Percentiles rank a stretch among this genome's conserved stretches.
These are phyloP conservation scores for Pezizomycotina sp. DNA, from an alignment of 2,329 filamentous ascomycete genomes.

Conservation along the genomic window DNA sequence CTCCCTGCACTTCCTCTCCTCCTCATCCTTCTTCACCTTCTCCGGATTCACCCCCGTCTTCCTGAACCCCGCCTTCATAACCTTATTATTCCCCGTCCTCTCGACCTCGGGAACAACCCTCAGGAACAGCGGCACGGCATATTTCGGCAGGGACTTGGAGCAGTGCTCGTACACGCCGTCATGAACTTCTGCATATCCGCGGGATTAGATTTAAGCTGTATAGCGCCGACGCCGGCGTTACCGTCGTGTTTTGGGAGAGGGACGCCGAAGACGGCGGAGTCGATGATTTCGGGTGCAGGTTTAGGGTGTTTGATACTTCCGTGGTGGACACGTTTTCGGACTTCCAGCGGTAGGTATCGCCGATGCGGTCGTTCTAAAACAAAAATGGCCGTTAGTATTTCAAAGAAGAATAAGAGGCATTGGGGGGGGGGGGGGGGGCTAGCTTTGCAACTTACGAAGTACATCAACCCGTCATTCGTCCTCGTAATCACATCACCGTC, in stretches of 20 bases:
- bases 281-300: constrained; percentile 47
- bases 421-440: no score
- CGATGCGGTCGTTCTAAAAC: constrained; percentile 45
- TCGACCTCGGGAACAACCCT: constrained; percentile 43
- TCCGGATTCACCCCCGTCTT: constrained; percentile 54
- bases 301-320: constrained; percentile 63
- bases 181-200: constrained; percentile 34
- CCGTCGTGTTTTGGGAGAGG: constrained; percentile 65
- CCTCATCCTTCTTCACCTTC: constrained; percentile 32
- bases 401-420: no score
- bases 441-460: constrained; percentile 40
- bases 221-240: constrained; percentile 62
- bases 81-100: constrained; percentile 68
- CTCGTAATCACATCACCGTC: constrained; percentile 67
- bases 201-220: constrained; percentile 38
- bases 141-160: constrained; percentile 45
- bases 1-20: constrained; percentile 29
- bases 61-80: constrained; percentile 62
- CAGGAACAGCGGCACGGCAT: constrained; percentile 63
- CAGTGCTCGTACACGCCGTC: constrained; percentile 46
- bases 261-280: constrained; percentile 80
- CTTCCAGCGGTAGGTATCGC: constrained; percentile 67
- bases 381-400: constrained; percentile 1
- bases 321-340: constrained; percentile 67
- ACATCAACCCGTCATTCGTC: constrained; percentile 54